phyloP scores from a whole-genome alignment of 1,284 basidiomycete species.

The Wallemia hederae region DNA sequence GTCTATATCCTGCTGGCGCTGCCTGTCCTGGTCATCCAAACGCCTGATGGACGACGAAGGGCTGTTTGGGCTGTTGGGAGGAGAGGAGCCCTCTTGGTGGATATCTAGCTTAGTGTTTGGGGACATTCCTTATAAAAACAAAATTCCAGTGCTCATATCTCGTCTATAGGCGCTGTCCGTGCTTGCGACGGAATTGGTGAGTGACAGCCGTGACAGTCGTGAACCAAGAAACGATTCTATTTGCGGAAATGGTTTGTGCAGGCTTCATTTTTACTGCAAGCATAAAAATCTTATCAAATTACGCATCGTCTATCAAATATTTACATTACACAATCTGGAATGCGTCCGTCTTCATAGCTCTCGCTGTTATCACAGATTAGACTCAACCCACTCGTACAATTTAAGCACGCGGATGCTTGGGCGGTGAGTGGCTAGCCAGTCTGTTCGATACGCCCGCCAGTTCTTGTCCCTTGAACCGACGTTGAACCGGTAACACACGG shows the following conservation, averaged over 20 bases:
- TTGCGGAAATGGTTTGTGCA: not conserved
- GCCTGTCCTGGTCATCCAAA: conserved; percentile 32
- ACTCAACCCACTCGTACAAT: not conserved
- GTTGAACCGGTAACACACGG: not conserved
- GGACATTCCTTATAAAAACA: not conserved
- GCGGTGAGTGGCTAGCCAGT: not conserved
- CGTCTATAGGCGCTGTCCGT: not conserved
- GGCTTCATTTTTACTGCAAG: not conserved
- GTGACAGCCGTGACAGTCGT: not conserved
- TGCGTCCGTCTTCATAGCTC: not conserved
- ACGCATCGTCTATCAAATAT: too few species aligned
- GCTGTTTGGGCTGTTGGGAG: not conserved
- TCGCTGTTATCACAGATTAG: not conserved
- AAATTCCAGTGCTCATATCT: not conserved
- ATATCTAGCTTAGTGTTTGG: not conserved
- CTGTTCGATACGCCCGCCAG: not conserved
- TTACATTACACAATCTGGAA: not conserved
- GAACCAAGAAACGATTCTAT: not conserved
- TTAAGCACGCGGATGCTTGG: not conserved
- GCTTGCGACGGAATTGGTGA: not conserved
- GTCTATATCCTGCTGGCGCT: conserved; percentile 56
- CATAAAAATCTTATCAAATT: not conserved
- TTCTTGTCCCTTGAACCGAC: not conserved
- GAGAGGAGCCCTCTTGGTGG: not conserved
- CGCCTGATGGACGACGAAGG: not conserved